A percentile compares a stretch with the other conserved stretches of the same genome.
Evolutionary conservation across 495 filamentous ascomycete genomes (phyloP).

Genomic region (Evansstolkia leycettana): DNA sequence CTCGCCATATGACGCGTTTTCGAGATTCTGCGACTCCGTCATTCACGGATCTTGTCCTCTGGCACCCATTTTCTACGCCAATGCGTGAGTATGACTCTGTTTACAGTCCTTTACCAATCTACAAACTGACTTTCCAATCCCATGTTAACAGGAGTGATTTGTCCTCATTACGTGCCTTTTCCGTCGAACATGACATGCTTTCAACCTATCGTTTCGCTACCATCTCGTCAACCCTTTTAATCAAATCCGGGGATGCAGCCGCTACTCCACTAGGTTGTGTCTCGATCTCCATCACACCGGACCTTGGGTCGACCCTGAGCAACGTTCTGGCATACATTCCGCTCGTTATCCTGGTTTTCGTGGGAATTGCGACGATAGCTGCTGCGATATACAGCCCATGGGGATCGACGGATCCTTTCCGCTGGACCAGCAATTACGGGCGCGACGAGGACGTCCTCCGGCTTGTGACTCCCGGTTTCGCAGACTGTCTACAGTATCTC

Average conservation of each 20-base stretch:
- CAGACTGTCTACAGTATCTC: constrained; percentile 93
- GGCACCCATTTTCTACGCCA: constrained; percentile 53
- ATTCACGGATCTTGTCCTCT: constrained; percentile 60
- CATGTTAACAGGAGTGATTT: constrained; percentile 33
- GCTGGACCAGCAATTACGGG: constrained; percentile 93
- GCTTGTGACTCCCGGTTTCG: constrained; percentile 90
- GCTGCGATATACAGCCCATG: constrained; percentile 87
- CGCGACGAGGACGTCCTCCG: constrained; percentile 85
- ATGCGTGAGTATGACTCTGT: constrained; percentile 33
- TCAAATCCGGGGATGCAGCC: constrained; percentile 58
- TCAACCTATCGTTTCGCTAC: constrained; percentile 79
- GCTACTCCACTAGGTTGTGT: constrained; percentile 65
- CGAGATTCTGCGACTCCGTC: constrained; percentile 51
- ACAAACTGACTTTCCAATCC: constrained; percentile 1
- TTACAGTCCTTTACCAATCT: background rate
- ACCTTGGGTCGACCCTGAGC: constrained; percentile 50
- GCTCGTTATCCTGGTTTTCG: constrained; percentile 61
- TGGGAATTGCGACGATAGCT: constrained; percentile 67
- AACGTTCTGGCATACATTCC: constrained; percentile 68
- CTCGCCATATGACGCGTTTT: constrained; percentile 41
- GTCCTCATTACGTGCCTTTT: constrained; percentile 53
- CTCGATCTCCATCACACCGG: constrained; percentile 67
- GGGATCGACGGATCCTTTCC: constrained; percentile 80
- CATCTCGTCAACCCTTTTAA: constrained; percentile 52
- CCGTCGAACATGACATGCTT: constrained; percentile 61